Evolutionary conservation across 1,284 basidiomycete species (phyloP).

Genomic region (Boletus coffeatus): DNA sequence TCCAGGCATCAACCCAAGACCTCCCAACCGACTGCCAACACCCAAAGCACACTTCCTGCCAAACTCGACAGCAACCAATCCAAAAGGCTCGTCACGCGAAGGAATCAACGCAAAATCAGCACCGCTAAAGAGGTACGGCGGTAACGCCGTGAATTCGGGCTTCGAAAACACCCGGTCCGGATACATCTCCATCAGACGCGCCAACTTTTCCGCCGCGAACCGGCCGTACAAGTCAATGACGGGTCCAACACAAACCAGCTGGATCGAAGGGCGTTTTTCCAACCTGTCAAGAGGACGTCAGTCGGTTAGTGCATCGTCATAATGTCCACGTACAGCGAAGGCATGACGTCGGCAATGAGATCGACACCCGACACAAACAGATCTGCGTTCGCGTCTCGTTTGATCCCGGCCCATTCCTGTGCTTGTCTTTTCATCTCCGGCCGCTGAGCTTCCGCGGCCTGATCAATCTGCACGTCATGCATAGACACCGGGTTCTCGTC

Average conservation of each 20-base stretch:
- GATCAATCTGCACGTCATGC: conserved; percentile 72
- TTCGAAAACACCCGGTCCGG: conserved; percentile 91
- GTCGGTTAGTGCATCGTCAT: conserved; percentile 9
- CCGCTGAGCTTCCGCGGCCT: conserved; percentile 79
- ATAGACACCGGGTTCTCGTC: conserved; percentile 73
- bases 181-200: conserved; percentile 89
- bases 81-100: conserved; percentile 92
- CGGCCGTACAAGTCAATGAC: conserved; percentile 93
- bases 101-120: conserved; percentile 93
- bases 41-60: conserved; percentile 92
- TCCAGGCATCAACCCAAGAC: conserved; percentile 93
- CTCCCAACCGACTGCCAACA: conserved; percentile 88
- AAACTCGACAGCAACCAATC: conserved; percentile 92
- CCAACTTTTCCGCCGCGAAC: conserved; percentile 90
- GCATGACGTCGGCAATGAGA: conserved; percentile 92
- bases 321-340: conserved; percentile 57
- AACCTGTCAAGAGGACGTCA: conserved; percentile 40
- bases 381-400: conserved; percentile 84
- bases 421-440: conserved; percentile 87
- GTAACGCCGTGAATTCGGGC: conserved; percentile 91
- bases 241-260: conserved; percentile 85
- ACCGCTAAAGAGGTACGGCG: conserved; percentile 88
- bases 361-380: conserved; percentile 95
- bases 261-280: conserved; percentile 81
- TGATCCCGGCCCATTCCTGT: conserved; percentile 90